These are phyloP conservation scores for Penicillium brevicompactum DNA, from an alignment of 2,329 filamentous ascomycete genomes.

Conservation along the genomic window DNA sequence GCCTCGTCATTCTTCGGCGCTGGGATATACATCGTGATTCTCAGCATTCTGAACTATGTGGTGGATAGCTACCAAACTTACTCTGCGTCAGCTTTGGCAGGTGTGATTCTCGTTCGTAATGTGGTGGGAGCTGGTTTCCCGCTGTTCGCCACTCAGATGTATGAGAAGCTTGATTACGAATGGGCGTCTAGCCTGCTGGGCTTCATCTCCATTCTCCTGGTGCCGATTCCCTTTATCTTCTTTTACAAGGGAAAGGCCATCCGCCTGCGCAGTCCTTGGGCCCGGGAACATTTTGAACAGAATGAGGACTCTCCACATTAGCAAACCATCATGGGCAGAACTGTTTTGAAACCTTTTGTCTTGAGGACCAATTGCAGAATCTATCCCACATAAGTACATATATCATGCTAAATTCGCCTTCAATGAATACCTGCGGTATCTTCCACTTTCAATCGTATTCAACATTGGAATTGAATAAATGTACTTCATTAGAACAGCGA, in stretches of 20 bases:
- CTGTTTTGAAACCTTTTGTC: too few relatives aligned
- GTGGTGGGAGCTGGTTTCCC: conserved; percentile 48
- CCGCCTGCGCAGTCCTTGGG: conserved; percentile 33
- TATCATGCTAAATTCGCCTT: too few relatives aligned
- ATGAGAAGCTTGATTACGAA: conserved; percentile 35
- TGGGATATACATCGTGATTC: conserved; percentile 71
- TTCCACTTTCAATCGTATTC: too few relatives aligned
- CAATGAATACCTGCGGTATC: too few relatives aligned
- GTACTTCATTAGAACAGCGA: too few relatives aligned
- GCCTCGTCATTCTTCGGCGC: conserved; percentile 68
- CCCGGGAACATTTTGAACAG: conserved; percentile 31
- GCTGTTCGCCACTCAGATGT: conserved; percentile 41
- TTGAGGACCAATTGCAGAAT: too few relatives aligned
- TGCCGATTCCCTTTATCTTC: conserved; percentile 44
- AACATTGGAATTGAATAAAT: too few relatives aligned
- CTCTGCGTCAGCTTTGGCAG: conserved; percentile 71
- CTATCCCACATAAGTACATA: too few relatives aligned
- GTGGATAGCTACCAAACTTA: conserved; percentile 72
- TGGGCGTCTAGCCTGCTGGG: conserved; percentile 44
- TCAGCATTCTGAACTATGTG: conserved; percentile 75
- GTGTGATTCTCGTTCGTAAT: conserved; percentile 74
- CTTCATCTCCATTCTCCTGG: conserved; percentile 40
- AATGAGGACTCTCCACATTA: conserved; percentile 30
- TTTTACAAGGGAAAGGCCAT: conserved; percentile 37
- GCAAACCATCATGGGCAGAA: too few relatives aligned